phyloP scores from a whole-genome alignment of 1,284 basidiomycete species.

The Phellinidium pouzarii region DNA sequence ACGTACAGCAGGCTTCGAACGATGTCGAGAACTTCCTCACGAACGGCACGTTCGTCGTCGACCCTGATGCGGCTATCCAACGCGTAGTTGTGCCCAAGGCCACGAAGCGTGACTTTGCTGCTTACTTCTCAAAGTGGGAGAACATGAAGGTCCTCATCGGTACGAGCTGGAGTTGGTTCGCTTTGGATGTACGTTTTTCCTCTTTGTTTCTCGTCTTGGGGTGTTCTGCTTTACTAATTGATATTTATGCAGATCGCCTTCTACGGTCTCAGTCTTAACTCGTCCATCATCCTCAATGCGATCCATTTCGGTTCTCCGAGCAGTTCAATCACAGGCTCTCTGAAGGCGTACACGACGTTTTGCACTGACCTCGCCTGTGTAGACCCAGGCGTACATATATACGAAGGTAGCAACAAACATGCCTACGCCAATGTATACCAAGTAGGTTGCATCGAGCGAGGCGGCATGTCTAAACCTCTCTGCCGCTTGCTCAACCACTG shows the following conservation, averaged over 20 bases:
- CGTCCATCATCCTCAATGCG: slow-evolving; percentile 30
- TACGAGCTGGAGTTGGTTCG: slow-evolving; percentile 54
- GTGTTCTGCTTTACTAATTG: slow-evolving; percentile 13
- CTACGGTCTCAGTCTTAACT: slow-evolving; percentile 51
- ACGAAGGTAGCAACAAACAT: slow-evolving; percentile 64
- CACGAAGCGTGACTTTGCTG: slow-evolving; percentile 38
- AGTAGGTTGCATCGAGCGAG: slow-evolving; percentile 52
- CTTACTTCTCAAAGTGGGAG: slow-evolving; percentile 38
- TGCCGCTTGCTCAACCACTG: slow-evolving; percentile 36
- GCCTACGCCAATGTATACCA: slow-evolving; percentile 64
- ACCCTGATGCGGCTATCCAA: slow-evolving; percentile 36
- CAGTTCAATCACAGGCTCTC: too few relatives aligned
- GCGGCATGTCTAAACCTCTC: slow-evolving; percentile 46
- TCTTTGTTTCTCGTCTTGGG: slow-evolving; percentile 18
- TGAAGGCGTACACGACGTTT: too few relatives aligned
- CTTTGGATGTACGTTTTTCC: slow-evolving; percentile 49
- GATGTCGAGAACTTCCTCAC: slow-evolving; percentile 48
- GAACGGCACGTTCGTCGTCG: slow-evolving; percentile 33
- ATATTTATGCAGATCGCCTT: slow-evolving; percentile 38
- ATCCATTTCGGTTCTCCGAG: slow-evolving; percentile 21
- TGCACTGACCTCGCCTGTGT: slow-evolving; percentile 85
- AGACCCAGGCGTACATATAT: slow-evolving; percentile 87
- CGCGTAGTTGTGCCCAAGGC: slow-evolving; percentile 44
- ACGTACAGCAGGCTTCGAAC: slow-evolving; percentile 47
- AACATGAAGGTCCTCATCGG: slow-evolving; percentile 43